A percentile compares a stretch with the other conserved stretches of the same genome.
Evolutionary conservation across 2,329 filamentous ascomycete genomes (phyloP).

Genomic region (Oidium heveae): DNA sequence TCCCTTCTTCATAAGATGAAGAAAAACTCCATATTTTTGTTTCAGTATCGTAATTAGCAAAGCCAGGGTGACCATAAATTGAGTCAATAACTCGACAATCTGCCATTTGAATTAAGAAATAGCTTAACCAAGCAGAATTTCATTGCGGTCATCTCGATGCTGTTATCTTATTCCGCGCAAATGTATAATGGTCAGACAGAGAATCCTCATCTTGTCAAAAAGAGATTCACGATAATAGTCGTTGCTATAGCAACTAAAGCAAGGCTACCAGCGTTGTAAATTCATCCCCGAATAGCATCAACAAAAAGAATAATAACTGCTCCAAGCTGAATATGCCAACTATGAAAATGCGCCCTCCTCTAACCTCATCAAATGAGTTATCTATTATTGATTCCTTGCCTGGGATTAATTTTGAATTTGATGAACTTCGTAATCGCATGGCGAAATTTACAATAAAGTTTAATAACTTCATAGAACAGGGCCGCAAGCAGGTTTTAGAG

Average conservation of each 20-base stretch:
- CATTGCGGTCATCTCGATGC: slow-evolving; percentile 8
- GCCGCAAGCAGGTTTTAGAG: slow-evolving; percentile 68
- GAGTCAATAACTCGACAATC: slow-evolving; percentile 21
- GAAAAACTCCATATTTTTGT: slow-evolving; percentile 13
- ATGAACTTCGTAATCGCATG: slow-evolving; percentile 89
- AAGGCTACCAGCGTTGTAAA: no score
- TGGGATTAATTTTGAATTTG: slow-evolving; percentile 83
- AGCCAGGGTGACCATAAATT: slow-evolving; percentile 27
- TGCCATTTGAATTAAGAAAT: slow-evolving; percentile 22
- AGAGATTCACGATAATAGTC: no score
- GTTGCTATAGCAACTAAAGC: no score
- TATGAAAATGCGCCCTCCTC: slow-evolving; percentile 21
- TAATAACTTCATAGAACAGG: slow-evolving; percentile 81
- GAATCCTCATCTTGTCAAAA: no score
- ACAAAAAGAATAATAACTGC: slow-evolving; percentile 21
- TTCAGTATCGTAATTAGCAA: slow-evolving; percentile 19
- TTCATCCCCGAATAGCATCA: no score
- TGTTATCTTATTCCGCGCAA: no score
- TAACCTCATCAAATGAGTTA: slow-evolving; percentile 29
- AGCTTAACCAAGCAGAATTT: slow-evolving; percentile 3
- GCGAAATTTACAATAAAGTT: slow-evolving; percentile 73
- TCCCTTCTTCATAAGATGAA: slow-evolving; percentile 3
- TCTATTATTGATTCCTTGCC: slow-evolving; percentile 60
- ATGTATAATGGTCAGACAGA: no score
- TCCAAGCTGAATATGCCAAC: slow-evolving; percentile 48